Conservation (phyloP, 2,329 filamentous ascomycete species). For the Plectosphaerella cucumerina region DNA sequence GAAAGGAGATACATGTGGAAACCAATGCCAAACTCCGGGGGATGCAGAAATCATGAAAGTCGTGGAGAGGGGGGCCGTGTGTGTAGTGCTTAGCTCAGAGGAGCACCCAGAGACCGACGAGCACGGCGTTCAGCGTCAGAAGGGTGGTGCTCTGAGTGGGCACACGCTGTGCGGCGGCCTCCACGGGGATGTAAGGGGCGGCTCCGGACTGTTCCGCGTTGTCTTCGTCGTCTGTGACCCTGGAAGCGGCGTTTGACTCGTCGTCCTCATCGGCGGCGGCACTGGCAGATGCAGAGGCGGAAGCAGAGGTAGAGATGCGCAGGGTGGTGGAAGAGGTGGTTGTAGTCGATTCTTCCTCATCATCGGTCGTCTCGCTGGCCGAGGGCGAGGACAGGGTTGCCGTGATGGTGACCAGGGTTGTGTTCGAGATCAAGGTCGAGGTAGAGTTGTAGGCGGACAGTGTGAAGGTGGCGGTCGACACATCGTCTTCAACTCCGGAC, state of each 20-base stretch:
- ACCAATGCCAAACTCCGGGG: neutral
- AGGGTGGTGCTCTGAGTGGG: neutral
- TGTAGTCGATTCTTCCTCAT: neutral
- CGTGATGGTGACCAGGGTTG: no score
- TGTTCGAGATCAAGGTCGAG: no score
- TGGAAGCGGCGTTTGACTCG: neutral
- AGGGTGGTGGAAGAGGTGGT: neutral
- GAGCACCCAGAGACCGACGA: neutral
- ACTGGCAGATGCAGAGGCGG: no score
- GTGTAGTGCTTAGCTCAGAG: neutral
- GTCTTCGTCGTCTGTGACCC: neutral
- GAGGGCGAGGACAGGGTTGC: no score
- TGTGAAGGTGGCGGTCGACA: no score
- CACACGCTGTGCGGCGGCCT: neutral
- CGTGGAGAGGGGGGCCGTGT: neutral
- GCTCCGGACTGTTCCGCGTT: neutral
- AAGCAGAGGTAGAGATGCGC: no score
- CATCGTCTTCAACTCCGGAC: no score
- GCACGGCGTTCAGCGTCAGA: neutral
- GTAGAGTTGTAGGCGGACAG: no score
- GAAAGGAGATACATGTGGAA: neutral
- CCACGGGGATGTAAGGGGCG: neutral
- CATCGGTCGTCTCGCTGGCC: neutral
- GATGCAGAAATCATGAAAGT: neutral
- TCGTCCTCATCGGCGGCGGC: neutral